phyloP scores from a whole-genome alignment of 768 basidiomycete species.

The Phylloporus arenicola region DNA sequence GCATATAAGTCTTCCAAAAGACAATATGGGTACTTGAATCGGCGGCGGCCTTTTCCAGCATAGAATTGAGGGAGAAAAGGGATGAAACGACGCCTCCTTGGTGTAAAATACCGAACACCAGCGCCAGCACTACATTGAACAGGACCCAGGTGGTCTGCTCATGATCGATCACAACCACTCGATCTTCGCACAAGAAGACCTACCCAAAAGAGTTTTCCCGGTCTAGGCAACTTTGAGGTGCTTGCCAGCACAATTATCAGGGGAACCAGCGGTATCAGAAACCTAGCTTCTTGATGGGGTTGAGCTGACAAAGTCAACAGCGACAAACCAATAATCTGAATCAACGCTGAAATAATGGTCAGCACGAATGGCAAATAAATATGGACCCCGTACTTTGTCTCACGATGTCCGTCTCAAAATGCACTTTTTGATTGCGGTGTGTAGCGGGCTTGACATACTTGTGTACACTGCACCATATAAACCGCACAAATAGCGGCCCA shows the following conservation, averaged over 20 bases:
- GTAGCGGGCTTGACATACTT: neutral
- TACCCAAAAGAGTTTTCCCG: slow-evolving; percentile 32
- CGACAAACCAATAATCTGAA: slow-evolving; percentile 28
- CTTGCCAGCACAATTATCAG: slow-evolving; percentile 28
- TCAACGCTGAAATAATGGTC: slow-evolving; percentile 20
- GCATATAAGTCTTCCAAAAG: slow-evolving; percentile 41
- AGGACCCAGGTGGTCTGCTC: slow-evolving; percentile 25
- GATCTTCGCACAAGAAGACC: neutral
- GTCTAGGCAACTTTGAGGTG: slow-evolving; percentile 24
- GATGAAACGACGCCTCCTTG: slow-evolving; percentile 41
- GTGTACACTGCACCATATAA: slow-evolving; percentile 11
- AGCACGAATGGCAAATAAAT: neutral
- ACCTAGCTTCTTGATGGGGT: slow-evolving; percentile 38
- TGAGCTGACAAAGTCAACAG: slow-evolving; percentile 29
- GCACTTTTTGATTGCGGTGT: slow-evolving; percentile 2
- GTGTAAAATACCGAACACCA: slow-evolving; percentile 35
- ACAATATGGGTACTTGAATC: slow-evolving; percentile 15
- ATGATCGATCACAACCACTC: neutral
- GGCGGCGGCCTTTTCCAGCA: slow-evolving; percentile 6
- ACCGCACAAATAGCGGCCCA: slow-evolving; percentile 31
- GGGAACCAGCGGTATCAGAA: slow-evolving; percentile 33
- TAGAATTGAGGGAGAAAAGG: slow-evolving; percentile 29
- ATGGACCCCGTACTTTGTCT: slow-evolving; percentile 12
- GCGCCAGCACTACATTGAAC: slow-evolving; percentile 25
- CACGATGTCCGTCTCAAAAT: slow-evolving; percentile 12